Percentiles rank a stretch among this genome's conserved stretches.
Evolutionary conservation across 768 basidiomycete genomes (phyloP).

Genomic region (Kwoniella dejecticola): DNA sequence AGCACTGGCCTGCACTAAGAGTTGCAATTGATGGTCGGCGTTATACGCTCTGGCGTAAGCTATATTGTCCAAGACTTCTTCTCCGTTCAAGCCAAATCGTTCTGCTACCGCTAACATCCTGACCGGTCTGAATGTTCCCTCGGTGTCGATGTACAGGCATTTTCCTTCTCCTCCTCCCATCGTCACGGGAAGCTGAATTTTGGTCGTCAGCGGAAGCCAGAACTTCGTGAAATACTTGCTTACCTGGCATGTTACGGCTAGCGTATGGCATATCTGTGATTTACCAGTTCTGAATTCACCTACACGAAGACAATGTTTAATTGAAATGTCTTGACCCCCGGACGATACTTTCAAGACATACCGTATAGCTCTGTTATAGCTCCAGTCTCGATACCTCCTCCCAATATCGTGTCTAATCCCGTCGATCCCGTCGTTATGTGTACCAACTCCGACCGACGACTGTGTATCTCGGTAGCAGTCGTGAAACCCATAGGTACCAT

Average conservation of each 20-base stretch:
- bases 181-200: conserved; percentile 70
- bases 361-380: conserved; percentile 96
- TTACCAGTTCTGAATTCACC: conserved; percentile 97
- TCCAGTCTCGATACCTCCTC: conserved; percentile 95
- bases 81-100: conserved; percentile 92
- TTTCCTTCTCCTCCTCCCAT: conserved; percentile 99
- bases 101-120: conserved; percentile 93
- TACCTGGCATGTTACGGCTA: conserved; percentile 92
- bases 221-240: conserved; percentile 21
- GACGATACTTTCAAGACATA: conserved; percentile 19
- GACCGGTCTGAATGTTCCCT: conserved; percentile 97
- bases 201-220: neutral
- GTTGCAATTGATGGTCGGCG: conserved; percentile 90
- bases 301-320: conserved; percentile 2
- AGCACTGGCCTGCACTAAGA: conserved; percentile 90
- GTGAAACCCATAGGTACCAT: conserved; percentile 97
- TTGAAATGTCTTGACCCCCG: neutral
- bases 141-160: conserved; percentile 97
- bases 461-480: conserved; percentile 96
- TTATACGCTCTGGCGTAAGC: conserved; percentile 99
- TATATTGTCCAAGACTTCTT: conserved; percentile 97
- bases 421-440: conserved; percentile 96
- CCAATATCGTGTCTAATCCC: conserved; percentile 90
- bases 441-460: conserved; percentile 88
- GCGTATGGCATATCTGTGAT: conserved; percentile 95